Evolutionary conservation across 352 stramenopile species (phyloP).

Genomic region (Phytophthora aleatoria): DNA sequence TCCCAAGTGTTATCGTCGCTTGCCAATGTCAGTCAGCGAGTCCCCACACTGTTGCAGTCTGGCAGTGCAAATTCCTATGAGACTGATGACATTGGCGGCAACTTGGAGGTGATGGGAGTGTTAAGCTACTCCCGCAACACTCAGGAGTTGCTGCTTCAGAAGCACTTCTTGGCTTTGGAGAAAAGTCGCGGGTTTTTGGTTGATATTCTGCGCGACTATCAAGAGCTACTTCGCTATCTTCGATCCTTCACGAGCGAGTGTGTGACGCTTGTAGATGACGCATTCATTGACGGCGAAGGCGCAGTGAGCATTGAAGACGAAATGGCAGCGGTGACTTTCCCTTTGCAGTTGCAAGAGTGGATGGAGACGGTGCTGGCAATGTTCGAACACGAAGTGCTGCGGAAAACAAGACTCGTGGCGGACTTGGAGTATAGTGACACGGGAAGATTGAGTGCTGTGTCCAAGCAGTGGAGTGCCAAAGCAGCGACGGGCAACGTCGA

Average conservation of each 20-base stretch:
- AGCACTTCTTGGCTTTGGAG: slow-evolving; percentile 74
- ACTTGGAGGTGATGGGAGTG: slow-evolving; percentile 45
- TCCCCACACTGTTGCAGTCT: slow-evolving; percentile 51
- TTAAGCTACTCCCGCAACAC: slow-evolving; percentile 44
- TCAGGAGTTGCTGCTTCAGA: slow-evolving; percentile 51
- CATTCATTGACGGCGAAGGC: slow-evolving; percentile 28
- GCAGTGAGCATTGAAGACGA: slow-evolving; percentile 22
- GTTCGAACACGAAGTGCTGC: slow-evolving; percentile 65
- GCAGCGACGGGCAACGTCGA: slow-evolving; percentile 51
- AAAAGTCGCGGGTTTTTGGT: slow-evolving; percentile 62
- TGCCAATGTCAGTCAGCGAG: slow-evolving; percentile 62
- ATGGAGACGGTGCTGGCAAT: slow-evolving; percentile 76
- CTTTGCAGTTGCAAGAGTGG: slow-evolving; percentile 61
- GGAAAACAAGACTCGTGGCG: slow-evolving; percentile 57
- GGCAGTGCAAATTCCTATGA: neutral
- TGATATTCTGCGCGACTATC: slow-evolving; percentile 56
- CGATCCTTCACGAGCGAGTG: slow-evolving; percentile 43
- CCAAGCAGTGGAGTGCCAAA: slow-evolving; percentile 50
- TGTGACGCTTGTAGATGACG: slow-evolving; percentile 37
- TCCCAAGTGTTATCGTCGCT: slow-evolving; percentile 70
- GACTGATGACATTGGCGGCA: slow-evolving; percentile 2
- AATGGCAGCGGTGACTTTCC: slow-evolving; percentile 23
- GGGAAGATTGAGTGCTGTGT: slow-evolving; percentile 36
- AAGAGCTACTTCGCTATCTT: slow-evolving; percentile 50
- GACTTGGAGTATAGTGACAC: slow-evolving; percentile 62